Conservation (phyloP, 1,284 basidiomycete genomes). For the Sphaerobolus stellatus region DNA sequence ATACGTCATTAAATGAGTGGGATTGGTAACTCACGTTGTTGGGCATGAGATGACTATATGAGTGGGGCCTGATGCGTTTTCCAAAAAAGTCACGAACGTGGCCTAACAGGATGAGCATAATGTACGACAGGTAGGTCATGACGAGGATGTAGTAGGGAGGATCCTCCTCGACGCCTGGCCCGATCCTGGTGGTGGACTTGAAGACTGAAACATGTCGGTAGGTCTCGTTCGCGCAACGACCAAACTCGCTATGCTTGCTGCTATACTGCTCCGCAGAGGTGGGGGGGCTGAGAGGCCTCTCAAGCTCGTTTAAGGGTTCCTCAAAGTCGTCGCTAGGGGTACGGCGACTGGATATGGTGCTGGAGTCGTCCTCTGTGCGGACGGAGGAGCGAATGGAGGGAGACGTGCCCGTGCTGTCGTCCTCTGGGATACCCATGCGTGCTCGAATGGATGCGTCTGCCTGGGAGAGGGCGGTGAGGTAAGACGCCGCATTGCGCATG, state of each 20-base stretch:
- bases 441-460: conserved; percentile 61
- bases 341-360: background rate
- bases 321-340: conserved; percentile 20
- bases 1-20: no score
- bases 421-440: no score
- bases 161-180: conserved; percentile 63
- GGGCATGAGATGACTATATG: conserved; percentile 82
- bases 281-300: conserved; percentile 54
- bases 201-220: conserved; percentile 72
- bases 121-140: conserved; percentile 88
- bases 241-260: conserved; percentile 83
- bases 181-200: conserved; percentile 46
- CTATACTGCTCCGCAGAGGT: conserved; percentile 62
- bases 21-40: conserved; percentile 59
- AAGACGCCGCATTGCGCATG: conserved; percentile 52
- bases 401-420: no score
- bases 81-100: conserved; percentile 96
- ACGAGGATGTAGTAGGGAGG: conserved; percentile 90
- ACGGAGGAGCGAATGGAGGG: conserved; percentile 1
- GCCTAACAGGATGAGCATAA: conserved; percentile 86
- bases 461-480: conserved; percentile 68
- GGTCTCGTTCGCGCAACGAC: conserved; percentile 72
- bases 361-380: no score
- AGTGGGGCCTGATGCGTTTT: conserved; percentile 72
- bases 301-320: conserved; percentile 52